Conservation (phyloP, 805 yeast species). For the Blastobotrys chiropterorum region DNA sequence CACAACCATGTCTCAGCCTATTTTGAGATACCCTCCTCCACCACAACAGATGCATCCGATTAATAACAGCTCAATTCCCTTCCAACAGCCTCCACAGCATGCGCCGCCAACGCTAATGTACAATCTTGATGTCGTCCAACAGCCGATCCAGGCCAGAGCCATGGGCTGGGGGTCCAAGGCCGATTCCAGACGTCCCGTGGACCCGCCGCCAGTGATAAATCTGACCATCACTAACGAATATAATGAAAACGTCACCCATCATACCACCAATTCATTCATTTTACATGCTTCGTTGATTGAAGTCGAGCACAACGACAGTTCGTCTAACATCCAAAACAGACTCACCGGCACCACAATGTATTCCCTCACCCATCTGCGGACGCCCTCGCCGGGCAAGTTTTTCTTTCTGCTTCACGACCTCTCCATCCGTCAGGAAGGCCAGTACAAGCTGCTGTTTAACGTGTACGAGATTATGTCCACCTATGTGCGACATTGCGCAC, state of each 20-base stretch:
- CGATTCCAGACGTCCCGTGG: conserved; percentile 32
- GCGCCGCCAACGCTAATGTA: conserved; percentile 7
- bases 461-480: conserved; percentile 25
- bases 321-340: conserved; percentile 6
- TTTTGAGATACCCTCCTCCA: not conserved
- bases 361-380: conserved; percentile 21
- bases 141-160: conserved; percentile 31
- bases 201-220: conserved; percentile 31
- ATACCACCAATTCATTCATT: conserved; percentile 21
- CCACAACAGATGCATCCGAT: not conserved
- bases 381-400: conserved; percentile 26
- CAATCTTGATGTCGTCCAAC: conserved; percentile 24
- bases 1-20: conserved; percentile 1
- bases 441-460: conserved; percentile 26
- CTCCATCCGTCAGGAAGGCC: conserved; percentile 31
- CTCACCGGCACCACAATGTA: conserved; percentile 23
- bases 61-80: too few species aligned
- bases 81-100: too few species aligned
- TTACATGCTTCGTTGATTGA: conserved; percentile 20
- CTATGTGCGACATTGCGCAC: conserved; percentile 18
- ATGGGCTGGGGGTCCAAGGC: conserved; percentile 32
- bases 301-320: conserved; percentile 10
- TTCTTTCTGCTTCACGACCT: conserved; percentile 30
- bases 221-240: conserved; percentile 17
- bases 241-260: conserved; percentile 29